phyloP scores from a whole-genome alignment of 192 early-diverging fungal genomes.

The Backusella liffmaniae region DNA sequence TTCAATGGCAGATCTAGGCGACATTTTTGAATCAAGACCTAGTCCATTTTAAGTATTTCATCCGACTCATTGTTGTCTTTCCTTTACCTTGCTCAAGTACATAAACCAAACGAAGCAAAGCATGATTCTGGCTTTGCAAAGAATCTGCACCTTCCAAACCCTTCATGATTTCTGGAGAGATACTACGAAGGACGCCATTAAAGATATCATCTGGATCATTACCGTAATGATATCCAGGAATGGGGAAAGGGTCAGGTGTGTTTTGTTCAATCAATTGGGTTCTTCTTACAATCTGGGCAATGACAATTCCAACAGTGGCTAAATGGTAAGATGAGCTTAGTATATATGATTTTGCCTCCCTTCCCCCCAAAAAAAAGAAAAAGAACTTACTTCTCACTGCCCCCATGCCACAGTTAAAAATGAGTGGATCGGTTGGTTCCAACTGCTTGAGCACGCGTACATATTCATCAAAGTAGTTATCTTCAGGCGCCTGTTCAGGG shows the following conservation, averaged over 20 bases:
- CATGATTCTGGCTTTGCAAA: slow-evolving; percentile 39
- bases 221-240: slow-evolving; percentile 20
- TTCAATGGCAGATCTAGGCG: slow-evolving; percentile 49
- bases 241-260: slow-evolving; percentile 41
- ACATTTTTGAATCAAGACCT: slow-evolving; percentile 42
- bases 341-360: neutral
- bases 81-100: slow-evolving; percentile 47
- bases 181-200: neutral
- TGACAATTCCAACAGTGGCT: slow-evolving; percentile 60
- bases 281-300: slow-evolving; percentile 57
- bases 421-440: slow-evolving; percentile 41
- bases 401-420: slow-evolving; percentile 70
- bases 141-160: slow-evolving; percentile 33
- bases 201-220: neutral
- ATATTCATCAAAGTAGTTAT: slow-evolving; percentile 62
- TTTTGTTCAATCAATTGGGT: slow-evolving; percentile 43
- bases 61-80: neutral
- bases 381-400: slow-evolving; percentile 49
- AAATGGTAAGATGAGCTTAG: neutral
- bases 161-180: slow-evolving; percentile 26
- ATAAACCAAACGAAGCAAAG: slow-evolving; percentile 53
- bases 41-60: neutral
- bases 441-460: slow-evolving; percentile 43
- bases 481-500: slow-evolving; percentile 59
- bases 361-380: neutral